phyloP scores from a whole-genome alignment of 2,329 filamentous ascomycete species.

The Penicillium sp. region DNA sequence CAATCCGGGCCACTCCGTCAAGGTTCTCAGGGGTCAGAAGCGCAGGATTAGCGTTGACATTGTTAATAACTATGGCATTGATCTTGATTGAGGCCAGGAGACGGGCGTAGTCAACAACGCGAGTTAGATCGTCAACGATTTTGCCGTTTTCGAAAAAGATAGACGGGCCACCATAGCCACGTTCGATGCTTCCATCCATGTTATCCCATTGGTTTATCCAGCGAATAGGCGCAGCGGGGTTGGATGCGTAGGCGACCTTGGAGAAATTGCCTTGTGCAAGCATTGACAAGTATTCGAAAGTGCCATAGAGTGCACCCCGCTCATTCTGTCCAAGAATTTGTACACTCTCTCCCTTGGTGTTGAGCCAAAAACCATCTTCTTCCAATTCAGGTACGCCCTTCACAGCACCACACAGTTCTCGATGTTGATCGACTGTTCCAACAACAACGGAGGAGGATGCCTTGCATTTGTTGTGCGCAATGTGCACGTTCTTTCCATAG shows the following conservation, averaged over 20 bases:
- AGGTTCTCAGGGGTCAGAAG: constrained; percentile 59
- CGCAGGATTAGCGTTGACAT: constrained; percentile 66
- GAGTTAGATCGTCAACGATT: constrained; percentile 59
- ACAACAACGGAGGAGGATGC: constrained; percentile 27
- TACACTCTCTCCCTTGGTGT: constrained; percentile 47
- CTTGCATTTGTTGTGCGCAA: constrained; percentile 30
- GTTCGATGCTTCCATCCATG: constrained; percentile 64
- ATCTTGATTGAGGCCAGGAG: constrained; percentile 65
- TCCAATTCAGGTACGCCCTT: constrained; percentile 28
- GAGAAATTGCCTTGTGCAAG: constrained; percentile 61
- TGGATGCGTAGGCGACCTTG: constrained; percentile 50
- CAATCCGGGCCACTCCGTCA: constrained; percentile 61
- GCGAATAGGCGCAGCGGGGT: constrained; percentile 61
- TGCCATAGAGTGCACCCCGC: constrained; percentile 66
- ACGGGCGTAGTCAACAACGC: constrained; percentile 62
- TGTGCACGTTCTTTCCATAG: constrained; percentile 49
- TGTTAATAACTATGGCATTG: constrained; percentile 68
- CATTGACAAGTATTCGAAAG: constrained; percentile 66
- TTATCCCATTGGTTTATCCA: constrained; percentile 77
- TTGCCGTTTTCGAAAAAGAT: constrained; percentile 64
- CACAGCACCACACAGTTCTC: constrained; percentile 20
- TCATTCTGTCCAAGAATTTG: constrained; percentile 49
- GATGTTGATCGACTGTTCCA: constrained; percentile 35
- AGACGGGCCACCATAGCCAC: constrained; percentile 66
- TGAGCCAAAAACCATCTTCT: constrained; percentile 59